A percentile compares a stretch with the other conserved stretches of the same genome.
Evolutionary conservation across 2,329 filamentous ascomycete species (phyloP).

Genomic region (Ascomycota sp.): DNA sequence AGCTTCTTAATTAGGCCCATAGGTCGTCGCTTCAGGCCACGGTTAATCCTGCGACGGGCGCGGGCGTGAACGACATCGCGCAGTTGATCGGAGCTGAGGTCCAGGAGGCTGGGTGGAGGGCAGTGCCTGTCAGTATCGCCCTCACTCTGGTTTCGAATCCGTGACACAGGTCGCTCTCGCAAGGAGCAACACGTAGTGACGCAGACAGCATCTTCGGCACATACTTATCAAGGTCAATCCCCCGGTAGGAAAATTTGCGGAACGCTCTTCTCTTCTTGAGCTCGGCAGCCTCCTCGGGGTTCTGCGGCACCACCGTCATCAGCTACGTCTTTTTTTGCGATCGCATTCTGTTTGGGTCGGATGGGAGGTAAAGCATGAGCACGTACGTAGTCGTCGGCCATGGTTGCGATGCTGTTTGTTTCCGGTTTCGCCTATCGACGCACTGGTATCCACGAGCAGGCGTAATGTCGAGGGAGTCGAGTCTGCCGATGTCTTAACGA

Average conservation of each 20-base stretch:
- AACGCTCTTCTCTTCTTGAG: slow-evolving; percentile 99
- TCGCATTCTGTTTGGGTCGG: slow-evolving; percentile 5
- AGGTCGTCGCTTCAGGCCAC: slow-evolving; percentile 97
- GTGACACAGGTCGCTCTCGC: too few species aligned
- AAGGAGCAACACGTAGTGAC: slow-evolving; percentile 15
- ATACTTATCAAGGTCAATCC: slow-evolving; percentile 98
- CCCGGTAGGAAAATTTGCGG: slow-evolving; percentile 99
- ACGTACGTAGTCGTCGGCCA: slow-evolving; percentile 88
- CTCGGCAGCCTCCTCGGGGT: slow-evolving; percentile 95
- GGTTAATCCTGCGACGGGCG: slow-evolving; percentile 97
- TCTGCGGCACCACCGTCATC: slow-evolving; percentile 28
- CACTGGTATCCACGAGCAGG: slow-evolving; percentile 19
- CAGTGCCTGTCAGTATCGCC: slow-evolving; percentile 1
- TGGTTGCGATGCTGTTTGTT: slow-evolving; percentile 29
- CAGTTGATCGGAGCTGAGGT: slow-evolving; percentile 95
- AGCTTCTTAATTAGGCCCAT: slow-evolving; percentile 99
- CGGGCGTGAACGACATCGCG: slow-evolving; percentile 98
- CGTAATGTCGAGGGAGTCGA: slow-evolving; percentile 16
- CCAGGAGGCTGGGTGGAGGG: slow-evolving; percentile 56
- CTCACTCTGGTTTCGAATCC: too few species aligned
- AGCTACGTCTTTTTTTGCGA: slow-evolving; percentile 6
- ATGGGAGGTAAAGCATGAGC: slow-evolving; percentile 6
- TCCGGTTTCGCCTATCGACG: slow-evolving; percentile 22
- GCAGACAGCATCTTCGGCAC: too few species aligned
- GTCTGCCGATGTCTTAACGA: slow-evolving; percentile 4